Evolutionary conservation across 2,329 filamentous ascomycete genomes (phyloP).

Genomic region (Diaporthe caulivora): DNA sequence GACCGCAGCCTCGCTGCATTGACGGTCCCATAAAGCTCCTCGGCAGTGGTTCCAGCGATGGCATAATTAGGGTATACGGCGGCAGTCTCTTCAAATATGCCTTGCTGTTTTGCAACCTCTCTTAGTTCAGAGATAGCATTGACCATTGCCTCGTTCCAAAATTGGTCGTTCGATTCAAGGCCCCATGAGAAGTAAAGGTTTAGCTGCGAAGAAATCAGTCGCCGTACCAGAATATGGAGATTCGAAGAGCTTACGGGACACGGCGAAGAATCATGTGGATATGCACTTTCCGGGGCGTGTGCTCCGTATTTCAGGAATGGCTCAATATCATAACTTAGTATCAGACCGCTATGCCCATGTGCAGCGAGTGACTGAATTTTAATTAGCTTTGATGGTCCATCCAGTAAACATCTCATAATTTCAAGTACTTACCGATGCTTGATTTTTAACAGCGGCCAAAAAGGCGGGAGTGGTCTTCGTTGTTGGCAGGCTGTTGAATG

Average conservation of each 20-base stretch:
- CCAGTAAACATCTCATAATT: not conserved
- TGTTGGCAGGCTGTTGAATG: constrained; percentile 47
- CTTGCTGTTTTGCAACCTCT: constrained; percentile 45
- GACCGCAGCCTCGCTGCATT: constrained; percentile 42
- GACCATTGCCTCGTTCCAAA: constrained; percentile 45
- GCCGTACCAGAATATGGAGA: no score
- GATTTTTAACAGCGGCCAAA: constrained; percentile 43
- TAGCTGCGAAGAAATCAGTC: constrained; percentile 39
- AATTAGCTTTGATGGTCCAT: not conserved
- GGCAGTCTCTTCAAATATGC: constrained; percentile 44
- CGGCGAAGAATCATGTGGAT: constrained; percentile 46
- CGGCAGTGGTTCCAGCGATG: constrained; percentile 39
- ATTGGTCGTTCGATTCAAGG: constrained; percentile 44
- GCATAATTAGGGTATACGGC: constrained; percentile 47
- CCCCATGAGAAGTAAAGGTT: constrained; percentile 48
- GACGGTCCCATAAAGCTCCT: constrained; percentile 41
- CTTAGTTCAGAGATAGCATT: constrained; percentile 44
- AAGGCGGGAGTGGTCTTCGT: constrained; percentile 43
- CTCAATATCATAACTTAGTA: constrained; percentile 48
- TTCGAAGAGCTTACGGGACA: constrained; percentile 40
- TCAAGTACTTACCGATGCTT: constrained; percentile 37
- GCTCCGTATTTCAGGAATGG: constrained; percentile 48
- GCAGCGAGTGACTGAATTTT: not conserved
- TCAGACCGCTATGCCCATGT: constrained; percentile 38
- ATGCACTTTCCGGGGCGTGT: constrained; percentile 48